These are phyloP conservation scores for Phaseolus coccineus DNA, from an alignment of 331 rosid genomes.

Conservation along the genomic window DNA sequence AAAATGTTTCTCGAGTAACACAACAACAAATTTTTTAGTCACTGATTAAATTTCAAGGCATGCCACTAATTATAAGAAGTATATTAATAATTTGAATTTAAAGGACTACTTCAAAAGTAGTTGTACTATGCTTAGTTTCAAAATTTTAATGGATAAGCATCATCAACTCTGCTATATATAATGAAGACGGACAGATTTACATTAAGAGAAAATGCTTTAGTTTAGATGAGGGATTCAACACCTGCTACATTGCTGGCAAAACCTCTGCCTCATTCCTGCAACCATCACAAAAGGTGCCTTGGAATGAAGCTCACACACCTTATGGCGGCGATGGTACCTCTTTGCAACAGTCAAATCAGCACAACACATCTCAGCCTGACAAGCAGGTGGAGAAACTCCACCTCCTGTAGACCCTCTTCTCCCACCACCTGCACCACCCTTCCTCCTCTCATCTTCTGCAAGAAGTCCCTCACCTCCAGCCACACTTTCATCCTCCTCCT, in stretches of 20 bases:
- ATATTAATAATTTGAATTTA: background rate
- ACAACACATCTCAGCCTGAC: slow-evolving; percentile 83
- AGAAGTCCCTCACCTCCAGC: slow-evolving; percentile 29
- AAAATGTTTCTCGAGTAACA: slow-evolving; percentile 4
- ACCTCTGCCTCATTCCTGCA: slow-evolving; percentile 78
- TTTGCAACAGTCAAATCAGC: slow-evolving; percentile 69
- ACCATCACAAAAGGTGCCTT: slow-evolving; percentile 72
- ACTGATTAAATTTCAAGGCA: background rate
- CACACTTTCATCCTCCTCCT: slow-evolving; percentile 62
- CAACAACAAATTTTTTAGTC: slow-evolving; percentile 16
- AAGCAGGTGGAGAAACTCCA: slow-evolving; percentile 54
- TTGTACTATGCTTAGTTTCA: slow-evolving; percentile 4
- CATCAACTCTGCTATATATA: slow-evolving; percentile 19
- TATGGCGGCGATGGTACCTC: slow-evolving; percentile 90
- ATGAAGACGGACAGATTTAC: background rate
- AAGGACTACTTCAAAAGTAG: background rate
- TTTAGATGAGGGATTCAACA: slow-evolving; percentile 45
- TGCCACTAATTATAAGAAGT: background rate
- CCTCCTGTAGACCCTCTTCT: slow-evolving; percentile 55
- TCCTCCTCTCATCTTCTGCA: slow-evolving; percentile 61
- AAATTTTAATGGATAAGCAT: background rate
- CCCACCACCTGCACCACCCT: slow-evolving; percentile 39
- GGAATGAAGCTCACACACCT: slow-evolving; percentile 92
- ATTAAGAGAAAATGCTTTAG: slow-evolving; percentile 25
- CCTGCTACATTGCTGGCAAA: slow-evolving; percentile 99